Evolutionary conservation across 2,329 filamentous ascomycete species (phyloP).

Genomic region (Aspergillus eucalypticola): DNA sequence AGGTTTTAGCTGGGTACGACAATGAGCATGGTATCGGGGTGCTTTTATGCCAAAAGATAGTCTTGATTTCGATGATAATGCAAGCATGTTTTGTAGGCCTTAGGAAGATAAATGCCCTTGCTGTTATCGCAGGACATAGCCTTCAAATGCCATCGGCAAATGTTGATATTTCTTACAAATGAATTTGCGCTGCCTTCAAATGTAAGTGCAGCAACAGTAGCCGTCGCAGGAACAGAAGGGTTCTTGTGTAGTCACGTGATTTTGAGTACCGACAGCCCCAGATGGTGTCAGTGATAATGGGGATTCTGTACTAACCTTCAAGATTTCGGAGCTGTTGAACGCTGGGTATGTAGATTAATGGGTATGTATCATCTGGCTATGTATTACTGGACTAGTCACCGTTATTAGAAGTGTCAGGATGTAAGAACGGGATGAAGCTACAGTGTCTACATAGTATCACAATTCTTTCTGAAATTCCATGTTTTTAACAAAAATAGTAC

Average conservation of each 20-base stretch:
- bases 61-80: slow-evolving; percentile 7
- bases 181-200: neutral
- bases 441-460: no score
- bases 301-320: no score
- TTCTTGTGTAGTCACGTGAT: neutral
- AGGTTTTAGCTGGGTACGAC: neutral
- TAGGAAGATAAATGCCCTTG: neutral
- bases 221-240: neutral
- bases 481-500: no score
- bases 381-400: no score
- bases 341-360: no score
- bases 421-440: no score
- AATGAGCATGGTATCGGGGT: slow-evolving; percentile 1
- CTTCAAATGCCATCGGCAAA: neutral
- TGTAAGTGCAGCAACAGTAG: neutral
- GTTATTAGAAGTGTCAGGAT: no score
- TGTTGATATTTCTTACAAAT: neutral
- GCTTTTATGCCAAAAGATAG: slow-evolving; percentile 5
- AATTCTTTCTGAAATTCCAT: no score
- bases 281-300: neutral
- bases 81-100: slow-evolving; percentile 23
- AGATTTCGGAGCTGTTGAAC: no score
- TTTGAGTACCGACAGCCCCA: neutral
- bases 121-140: neutral
- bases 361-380: no score